Evolutionary conservation across 2,329 filamentous ascomycete genomes (phyloP), one percentile per base, ranked within the genome.

Genomic region (Plectosphaerella sp.): DNA sequence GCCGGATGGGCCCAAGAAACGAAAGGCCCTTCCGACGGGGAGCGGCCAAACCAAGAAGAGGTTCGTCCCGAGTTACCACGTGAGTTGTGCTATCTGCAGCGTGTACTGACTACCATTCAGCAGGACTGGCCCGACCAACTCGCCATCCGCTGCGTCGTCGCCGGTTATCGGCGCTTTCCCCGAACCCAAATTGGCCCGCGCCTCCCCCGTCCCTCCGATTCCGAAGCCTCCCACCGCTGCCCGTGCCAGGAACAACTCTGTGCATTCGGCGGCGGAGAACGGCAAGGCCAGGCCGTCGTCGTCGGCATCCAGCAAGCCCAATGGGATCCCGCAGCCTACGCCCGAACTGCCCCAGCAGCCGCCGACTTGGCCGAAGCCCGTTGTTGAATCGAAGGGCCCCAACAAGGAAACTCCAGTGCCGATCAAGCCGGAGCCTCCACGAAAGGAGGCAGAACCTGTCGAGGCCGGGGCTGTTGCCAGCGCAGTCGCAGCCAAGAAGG

Each of bases 31-130:
- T 54, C 83, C 72, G 53, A 79, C 82, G 2, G 80, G 82, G 4
- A 89, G 89, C 58, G 78, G 83, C n/a, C 83, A 84, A 58, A 68
- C 83, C 28, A 92, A 93, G 72, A 96, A 92, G 73, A 93, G 84
- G 88, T 89, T 78, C 62, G 78, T 72, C 49, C 20, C 46, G 20
- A 28, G 14, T 54, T 47, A 24, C 35, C 28, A 12, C 25, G 39
- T 22, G 20, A 36, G 45, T 45, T 48, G 14, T 45, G 37, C 9
- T 35, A 12, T 45, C 8, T 24, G 5, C 12, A 7, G 25, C 45
- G 15, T 33, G 4, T 37, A 5, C 33, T 24, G 18, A 16, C 33
- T 33, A 48, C 20, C 20, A 20, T 16, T 9, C 28, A 43, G 41
- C 18, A 43, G 41, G 16, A 43, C 41, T 12, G 41, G 41, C 7